Evolutionary conservation across 306 rosid species (phyloP).

Genomic region (Citrullus amarus): DNA sequence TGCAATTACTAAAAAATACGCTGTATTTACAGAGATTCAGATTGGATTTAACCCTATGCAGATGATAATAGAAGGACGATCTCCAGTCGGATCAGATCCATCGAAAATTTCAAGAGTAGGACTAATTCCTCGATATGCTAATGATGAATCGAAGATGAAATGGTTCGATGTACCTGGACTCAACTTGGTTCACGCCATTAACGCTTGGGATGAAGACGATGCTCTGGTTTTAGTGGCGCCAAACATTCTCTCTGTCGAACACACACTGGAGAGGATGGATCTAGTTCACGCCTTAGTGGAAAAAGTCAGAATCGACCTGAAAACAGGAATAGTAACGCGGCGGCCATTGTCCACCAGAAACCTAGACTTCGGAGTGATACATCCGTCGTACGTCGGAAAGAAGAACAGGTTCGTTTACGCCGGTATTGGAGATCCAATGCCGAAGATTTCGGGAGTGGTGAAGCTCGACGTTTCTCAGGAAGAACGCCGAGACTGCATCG

Average conservation of each 20-base stretch:
- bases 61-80: slow-evolving; percentile 46
- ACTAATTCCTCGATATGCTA: slow-evolving; percentile 51
- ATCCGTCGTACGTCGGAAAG: slow-evolving; percentile 27
- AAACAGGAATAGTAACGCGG: slow-evolving; percentile 44
- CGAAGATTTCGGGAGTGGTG: slow-evolving; percentile 75
- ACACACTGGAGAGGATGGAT: slow-evolving; percentile 63
- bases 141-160: slow-evolving; percentile 43
- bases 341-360: slow-evolving; percentile 59
- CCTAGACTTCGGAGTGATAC: slow-evolving; percentile 57
- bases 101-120: slow-evolving; percentile 49
- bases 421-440: slow-evolving; percentile 80
- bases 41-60: slow-evolving; percentile 59
- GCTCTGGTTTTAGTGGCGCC: slow-evolving; percentile 60
- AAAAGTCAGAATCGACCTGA: slow-evolving; percentile 46
- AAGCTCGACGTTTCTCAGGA: slow-evolving; percentile 50
- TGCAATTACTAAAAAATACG: slow-evolving; percentile 60
- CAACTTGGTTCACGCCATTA: slow-evolving; percentile 60
- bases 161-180: slow-evolving; percentile 90
- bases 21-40: slow-evolving; percentile 64
- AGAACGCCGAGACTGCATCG: slow-evolving; percentile 37
- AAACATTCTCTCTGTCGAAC: slow-evolving; percentile 60
- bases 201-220: slow-evolving; percentile 85
- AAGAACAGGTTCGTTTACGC: slow-evolving; percentile 58
- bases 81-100: slow-evolving; percentile 56
- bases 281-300: slow-evolving; percentile 58